Base-by-base conservation (phyloP, 163 green algal species). In the Botryococcus braunii region DNA sequence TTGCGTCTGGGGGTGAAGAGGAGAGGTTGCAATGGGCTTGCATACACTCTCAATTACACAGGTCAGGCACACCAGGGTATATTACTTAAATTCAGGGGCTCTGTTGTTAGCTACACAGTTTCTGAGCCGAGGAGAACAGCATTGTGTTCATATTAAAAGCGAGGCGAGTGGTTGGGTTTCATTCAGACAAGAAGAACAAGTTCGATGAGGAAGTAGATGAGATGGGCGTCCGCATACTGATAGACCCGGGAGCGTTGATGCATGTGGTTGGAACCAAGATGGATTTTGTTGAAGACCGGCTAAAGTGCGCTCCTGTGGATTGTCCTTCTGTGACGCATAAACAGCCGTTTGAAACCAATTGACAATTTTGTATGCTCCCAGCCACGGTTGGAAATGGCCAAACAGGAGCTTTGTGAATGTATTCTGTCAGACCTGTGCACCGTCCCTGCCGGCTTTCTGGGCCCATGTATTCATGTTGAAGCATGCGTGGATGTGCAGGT, bases 11-110 rank as follows among this genome's bases (percentile, higher is more conserved):
- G 94, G 0, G 89, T 99, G 2, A 95, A 94, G 71, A 88, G 83
- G 43, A 73, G 94, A 3, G 94, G 94, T 0, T 99, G 94, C 83
- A 99, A 96, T 73, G 94, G 94, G 9, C 79, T 99, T 35, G 90
- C 81, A 47, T 99, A 99, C 79, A 99, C 93, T 4, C 76, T 99
- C 0, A 97, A 98, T 58, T 99, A 99, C 61, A 84, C 93, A 70
- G 86, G 72, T 74, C 43, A 13, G 43, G 43, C 43, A 52, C 17
- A 52, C 43, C 13, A 52, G 17, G 17, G 43, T 52, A 13, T 52
- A 52, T 13, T 17, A 27, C 13, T 27, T 52, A 52, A 13, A 52
- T 17, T 17, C 17, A 17, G 43, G 17, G 17, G 17, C 13, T 13
- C 13, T 52, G 43, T 27, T 13, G 43, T 52, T 27, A 27, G 13